These are phyloP conservation scores for Trichomonascaceae sp. DNA, from an alignment of 1,139 yeast genomes.

Conservation along the genomic window DNA sequence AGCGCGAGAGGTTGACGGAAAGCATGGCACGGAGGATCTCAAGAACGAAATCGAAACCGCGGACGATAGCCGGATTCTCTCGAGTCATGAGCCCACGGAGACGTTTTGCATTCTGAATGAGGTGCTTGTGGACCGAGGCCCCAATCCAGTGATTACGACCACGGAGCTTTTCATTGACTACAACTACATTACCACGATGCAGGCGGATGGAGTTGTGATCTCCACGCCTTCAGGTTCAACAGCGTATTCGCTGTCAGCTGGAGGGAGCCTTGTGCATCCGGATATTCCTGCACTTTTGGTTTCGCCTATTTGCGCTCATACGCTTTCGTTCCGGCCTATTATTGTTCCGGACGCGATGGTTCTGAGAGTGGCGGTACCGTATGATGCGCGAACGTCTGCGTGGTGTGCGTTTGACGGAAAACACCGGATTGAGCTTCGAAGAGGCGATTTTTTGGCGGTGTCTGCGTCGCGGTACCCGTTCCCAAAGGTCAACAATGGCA, in stretches of 20 bases:
- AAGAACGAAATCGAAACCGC: conserved; percentile 23
- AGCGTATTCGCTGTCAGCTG: conserved; percentile 75
- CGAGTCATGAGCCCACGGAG: conserved; percentile 24
- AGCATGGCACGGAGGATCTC: conserved; percentile 16
- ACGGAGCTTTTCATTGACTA: conserved; percentile 68
- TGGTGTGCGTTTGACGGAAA: conserved; percentile 81
- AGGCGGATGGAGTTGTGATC: conserved; percentile 76
- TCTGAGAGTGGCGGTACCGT: conserved; percentile 57
- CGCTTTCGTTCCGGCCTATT: conserved; percentile 70
- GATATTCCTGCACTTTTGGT: conserved; percentile 66
- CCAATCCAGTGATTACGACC: conserved; percentile 65
- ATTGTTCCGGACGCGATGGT: conserved; percentile 61
- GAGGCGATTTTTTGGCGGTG: conserved; percentile 58
- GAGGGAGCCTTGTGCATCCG: conserved; percentile 84
- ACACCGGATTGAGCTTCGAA: conserved; percentile 49
- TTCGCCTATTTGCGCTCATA: conserved; percentile 80
- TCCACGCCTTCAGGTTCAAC: conserved; percentile 90
- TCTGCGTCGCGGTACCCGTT: conserved; percentile 65
- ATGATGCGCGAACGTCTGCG: conserved; percentile 52
- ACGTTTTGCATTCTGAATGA: conserved; percentile 65
- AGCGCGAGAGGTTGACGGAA: conserved; percentile 13
- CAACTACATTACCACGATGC: conserved; percentile 66
- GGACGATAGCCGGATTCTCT: conserved; percentile 17
- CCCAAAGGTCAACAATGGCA: conserved; percentile 47
- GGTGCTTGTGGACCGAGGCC: conserved; percentile 73